Conservation (phyloP, 768 basidiomycete species). For the Russula sp. region DNA sequence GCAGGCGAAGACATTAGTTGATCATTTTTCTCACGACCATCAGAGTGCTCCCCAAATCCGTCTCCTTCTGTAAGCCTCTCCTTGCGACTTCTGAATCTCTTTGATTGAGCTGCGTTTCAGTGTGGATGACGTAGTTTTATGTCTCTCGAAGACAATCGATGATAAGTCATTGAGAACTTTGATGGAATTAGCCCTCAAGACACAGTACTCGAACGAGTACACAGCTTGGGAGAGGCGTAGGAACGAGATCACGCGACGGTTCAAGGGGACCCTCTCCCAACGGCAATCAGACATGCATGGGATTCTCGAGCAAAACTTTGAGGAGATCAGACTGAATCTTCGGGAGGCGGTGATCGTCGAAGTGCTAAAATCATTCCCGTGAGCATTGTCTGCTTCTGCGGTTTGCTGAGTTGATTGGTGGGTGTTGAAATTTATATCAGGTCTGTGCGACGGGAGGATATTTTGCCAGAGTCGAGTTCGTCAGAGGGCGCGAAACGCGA, state of each 20-base stretch:
- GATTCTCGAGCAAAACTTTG: not conserved
- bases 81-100: not conserved
- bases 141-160: slow-evolving; percentile 11
- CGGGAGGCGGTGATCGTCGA: not conserved
- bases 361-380: slow-evolving; percentile 7
- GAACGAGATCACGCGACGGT: not conserved
- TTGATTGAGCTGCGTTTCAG: not conserved
- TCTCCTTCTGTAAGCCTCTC: not conserved
- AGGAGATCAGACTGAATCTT: not conserved
- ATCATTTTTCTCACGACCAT: not conserved
- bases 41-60: slow-evolving; percentile 3
- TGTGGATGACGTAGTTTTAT: slow-evolving; percentile 2
- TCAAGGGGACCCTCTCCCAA: not conserved
- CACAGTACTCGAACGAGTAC: not conserved
- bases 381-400: not conserved
- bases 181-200: not conserved
- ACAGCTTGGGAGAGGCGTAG: not conserved
- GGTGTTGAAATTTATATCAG: not conserved
- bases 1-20: not conserved
- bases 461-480: not conserved
- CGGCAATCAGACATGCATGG: not conserved
- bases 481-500: not conserved
- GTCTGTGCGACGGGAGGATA: slow-evolving; percentile 1
- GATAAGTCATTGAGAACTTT: slow-evolving; percentile 4
- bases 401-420: not conserved